phyloP scores from a whole-genome alignment of 2,329 filamentous ascomycete genomes.

The Colletotrichum phormii region DNA sequence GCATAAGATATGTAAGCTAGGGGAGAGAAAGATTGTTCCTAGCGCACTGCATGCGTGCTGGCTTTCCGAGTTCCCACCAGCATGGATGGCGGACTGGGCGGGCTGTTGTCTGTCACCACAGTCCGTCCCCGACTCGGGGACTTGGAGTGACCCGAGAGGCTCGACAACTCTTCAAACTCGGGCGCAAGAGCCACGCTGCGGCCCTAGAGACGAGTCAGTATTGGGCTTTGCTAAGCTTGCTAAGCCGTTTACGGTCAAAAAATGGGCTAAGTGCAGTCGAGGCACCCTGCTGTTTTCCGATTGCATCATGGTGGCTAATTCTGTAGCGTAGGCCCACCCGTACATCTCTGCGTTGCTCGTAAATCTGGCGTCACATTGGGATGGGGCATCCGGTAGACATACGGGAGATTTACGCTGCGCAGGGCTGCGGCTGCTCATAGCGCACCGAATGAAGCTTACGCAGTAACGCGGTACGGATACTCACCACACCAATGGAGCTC shows the following conservation, averaged over 20 bases:
- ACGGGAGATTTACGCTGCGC: constrained; percentile 16
- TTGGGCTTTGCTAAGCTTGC: not conserved
- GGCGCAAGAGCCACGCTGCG: constrained; percentile 5
- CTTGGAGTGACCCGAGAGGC: constrained; percentile 18
- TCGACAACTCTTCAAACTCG: not conserved
- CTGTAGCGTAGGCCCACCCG: not conserved
- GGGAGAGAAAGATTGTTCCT: not conserved
- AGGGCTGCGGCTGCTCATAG: constrained; percentile 7
- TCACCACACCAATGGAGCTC: too few relatives aligned
- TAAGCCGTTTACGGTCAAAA: constrained; percentile 4
- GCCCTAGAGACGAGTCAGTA: not conserved
- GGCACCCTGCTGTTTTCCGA: not conserved
- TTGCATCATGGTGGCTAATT: constrained; percentile 24
- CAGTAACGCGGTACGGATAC: not conserved
- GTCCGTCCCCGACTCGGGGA: constrained; percentile 14
- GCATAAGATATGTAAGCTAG: not conserved
- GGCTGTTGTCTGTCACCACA: constrained; percentile 5
- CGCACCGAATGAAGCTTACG: not conserved
- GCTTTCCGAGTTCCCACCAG: constrained; percentile 8
- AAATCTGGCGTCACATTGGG: constrained; percentile 24
- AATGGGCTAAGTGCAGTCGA: not conserved
- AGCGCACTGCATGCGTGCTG: not conserved
- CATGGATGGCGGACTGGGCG: constrained; percentile 19
- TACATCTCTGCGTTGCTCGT: constrained; percentile 14
- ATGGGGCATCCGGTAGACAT: not conserved